Base-by-base conservation (phyloP, 768 basidiomycete genomes). In the Pulveroboletus ravenelii region DNA sequence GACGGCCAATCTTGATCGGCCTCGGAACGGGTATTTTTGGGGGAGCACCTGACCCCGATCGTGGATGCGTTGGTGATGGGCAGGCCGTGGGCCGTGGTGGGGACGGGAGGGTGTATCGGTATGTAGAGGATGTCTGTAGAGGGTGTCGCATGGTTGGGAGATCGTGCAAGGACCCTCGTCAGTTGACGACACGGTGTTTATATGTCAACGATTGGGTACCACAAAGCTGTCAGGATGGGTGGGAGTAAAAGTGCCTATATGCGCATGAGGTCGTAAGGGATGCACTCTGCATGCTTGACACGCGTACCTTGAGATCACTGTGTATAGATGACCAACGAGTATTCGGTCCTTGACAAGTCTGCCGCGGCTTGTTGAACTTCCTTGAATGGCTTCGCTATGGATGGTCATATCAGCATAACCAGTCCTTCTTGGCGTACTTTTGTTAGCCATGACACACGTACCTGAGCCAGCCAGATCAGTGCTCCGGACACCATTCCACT, bases 321-420 rank as follows among this genome's bases (percentile, higher is more conserved):
- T 84, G 75, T 6, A 99, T 74, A 0, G 95, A 64, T 98, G 96
- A 1, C 94, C 96, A 8, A 98, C 76, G 12, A 98, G 66, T 38
- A 94, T 80, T 42, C 85, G 76, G 47, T 85, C 90, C 53, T 88
- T 80, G 13, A 5, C 14, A 97, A 59, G 34, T 80, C 83, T 0
- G 90, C 81, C 0, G 95, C 90, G 41, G 76, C 71, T 59, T 83
- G 77, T n/a, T n/a, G n/a, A n/a, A n/a, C n/a, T n/a, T n/a, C n/a
- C n/a, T n/a, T 78, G 61, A 96, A 96, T 0, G 81, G 70, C 57
- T 81, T 85, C 1, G 93, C 93, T 90, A 47, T 4, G 25, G 6
- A 45, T 1, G 18, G 14, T 0, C 20, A 34, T 18, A 15, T 53
- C 14, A 49, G 45, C 9, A 32, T 31, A 2, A 23, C 23, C 23